Evolutionary conservation across 306 rosid genomes (phyloP), one percentile per base, ranked within the genome.

Genomic region (Trichosanthes truncata): DNA sequence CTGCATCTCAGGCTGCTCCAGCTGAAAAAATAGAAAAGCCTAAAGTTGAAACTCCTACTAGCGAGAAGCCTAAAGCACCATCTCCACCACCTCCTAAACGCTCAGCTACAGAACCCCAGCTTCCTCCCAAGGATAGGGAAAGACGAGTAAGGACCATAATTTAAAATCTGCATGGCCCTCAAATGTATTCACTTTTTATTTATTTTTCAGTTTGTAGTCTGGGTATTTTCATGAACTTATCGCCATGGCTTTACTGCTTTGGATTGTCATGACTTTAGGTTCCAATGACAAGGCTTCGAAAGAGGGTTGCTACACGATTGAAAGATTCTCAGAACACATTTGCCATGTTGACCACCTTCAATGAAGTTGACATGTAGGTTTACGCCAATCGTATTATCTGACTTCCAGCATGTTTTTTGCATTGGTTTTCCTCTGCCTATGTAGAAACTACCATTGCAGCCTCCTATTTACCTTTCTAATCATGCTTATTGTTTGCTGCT

Each of bases 271-370:
- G 21, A 31, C 81, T 80, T 52, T 81, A 92, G 97, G 94, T 92
- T 89, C 93, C 93, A 71, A 90, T 92, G 97, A 92, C 93, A 55
- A 92, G 92, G 79, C 89, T 92, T 75, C 85, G 95, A 57, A 90
- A 88, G 72, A 86, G 96, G 17, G 93, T 90, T 76, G 92, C 93
- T 59, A 85, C 84, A 41, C 81, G 93, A 35, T 86, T 92, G 93
- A 92, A 92, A 72, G 97, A 92, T 84, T 89, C 97, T 68, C 97
- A 92, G 72, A 92, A 92, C 88, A 92, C 96, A 53, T 92, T 85
- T 73, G 97, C 97, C 45, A 74, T 92, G 97, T 86, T 92, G 84
- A 86, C 97, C 10, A 92, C 97, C 74, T 89, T 92, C 87, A 90
- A 92, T 85, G 97, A 92, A 89, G 92, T 92, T 79, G 95, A 92